A percentile compares a stretch with the other conserved stretches of the same genome.
These are phyloP conservation scores for Neohortaea acidophila DNA, from an alignment of 495 filamentous ascomycete species.

Conservation along the genomic window DNA sequence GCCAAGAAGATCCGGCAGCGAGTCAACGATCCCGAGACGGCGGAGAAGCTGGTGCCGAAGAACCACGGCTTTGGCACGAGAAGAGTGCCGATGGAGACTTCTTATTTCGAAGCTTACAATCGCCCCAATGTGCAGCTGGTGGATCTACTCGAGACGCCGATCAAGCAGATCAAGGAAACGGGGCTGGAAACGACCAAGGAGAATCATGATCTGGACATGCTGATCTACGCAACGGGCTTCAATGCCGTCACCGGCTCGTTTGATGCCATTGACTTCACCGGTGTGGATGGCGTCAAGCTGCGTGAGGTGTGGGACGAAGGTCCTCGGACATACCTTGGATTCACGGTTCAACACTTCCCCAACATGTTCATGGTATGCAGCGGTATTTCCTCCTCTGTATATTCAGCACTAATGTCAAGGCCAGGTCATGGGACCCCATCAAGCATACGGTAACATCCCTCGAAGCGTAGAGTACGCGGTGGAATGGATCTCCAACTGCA, in stretches of 20 bases:
- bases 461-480: slow-evolving; percentile 6
- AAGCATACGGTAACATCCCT: slow-evolving; percentile 5
- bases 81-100: slow-evolving; percentile 11
- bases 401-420: no score
- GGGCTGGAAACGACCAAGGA: neutral
- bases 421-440: slow-evolving; percentile 13
- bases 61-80: slow-evolving; percentile 13
- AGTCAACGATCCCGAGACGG: slow-evolving; percentile 13
- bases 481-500: neutral
- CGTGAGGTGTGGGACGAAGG: slow-evolving; percentile 5
- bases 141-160: slow-evolving; percentile 6
- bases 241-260: slow-evolving; percentile 6
- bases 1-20: slow-evolving; percentile 8
- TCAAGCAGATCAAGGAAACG: slow-evolving; percentile 1
- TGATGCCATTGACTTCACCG: slow-evolving; percentile 3
- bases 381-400: no score
- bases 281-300: neutral
- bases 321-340: slow-evolving; percentile 6
- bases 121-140: slow-evolving; percentile 8
- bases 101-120: slow-evolving; percentile 17
- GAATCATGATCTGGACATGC: slow-evolving; percentile 9
- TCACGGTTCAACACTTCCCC: slow-evolving; percentile 6
- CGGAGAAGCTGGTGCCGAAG: slow-evolving; percentile 8
- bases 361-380: slow-evolving; percentile 16
- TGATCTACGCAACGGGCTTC: slow-evolving; percentile 16